A percentile compares a stretch with the other conserved stretches of the same genome.
These are phyloP conservation scores for Exophiala viscosa DNA, from an alignment of 2,329 filamentous ascomycete species.

Conservation along the genomic window DNA sequence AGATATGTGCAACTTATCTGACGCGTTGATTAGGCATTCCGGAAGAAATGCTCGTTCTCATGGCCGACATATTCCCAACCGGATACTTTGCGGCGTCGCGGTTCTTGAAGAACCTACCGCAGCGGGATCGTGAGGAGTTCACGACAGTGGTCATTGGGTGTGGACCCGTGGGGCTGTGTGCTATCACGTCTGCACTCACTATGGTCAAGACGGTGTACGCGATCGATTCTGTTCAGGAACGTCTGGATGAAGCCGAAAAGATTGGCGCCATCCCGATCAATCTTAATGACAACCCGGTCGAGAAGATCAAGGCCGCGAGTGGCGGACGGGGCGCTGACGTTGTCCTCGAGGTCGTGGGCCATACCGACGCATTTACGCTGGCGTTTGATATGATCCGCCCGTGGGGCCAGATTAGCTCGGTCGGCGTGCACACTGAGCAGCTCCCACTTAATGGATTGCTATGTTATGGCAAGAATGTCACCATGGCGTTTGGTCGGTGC, in stretches of 20 bases:
- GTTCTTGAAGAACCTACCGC: slow-evolving; percentile 27
- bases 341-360: slow-evolving; percentile 28
- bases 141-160: slow-evolving; percentile 62
- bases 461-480: slow-evolving; percentile 30
- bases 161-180: slow-evolving; percentile 63
- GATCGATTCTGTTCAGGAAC: slow-evolving; percentile 60
- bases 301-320: slow-evolving; percentile 58
- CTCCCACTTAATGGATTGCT: slow-evolving; percentile 22
- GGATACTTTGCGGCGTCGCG: slow-evolving; percentile 28
- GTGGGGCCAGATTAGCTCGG: slow-evolving; percentile 27
- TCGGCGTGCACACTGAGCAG: slow-evolving; percentile 29
- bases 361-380: slow-evolving; percentile 27
- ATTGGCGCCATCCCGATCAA: slow-evolving; percentile 61
- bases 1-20: too few relatives aligned
- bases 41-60: slow-evolving; percentile 33
- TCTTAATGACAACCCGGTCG: slow-evolving; percentile 55
- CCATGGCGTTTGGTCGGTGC: slow-evolving; percentile 28
- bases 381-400: slow-evolving; percentile 29
- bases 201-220: slow-evolving; percentile 61
- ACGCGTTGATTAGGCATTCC: slow-evolving; percentile 26
- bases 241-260: slow-evolving; percentile 56
- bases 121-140: slow-evolving; percentile 26
- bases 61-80: slow-evolving; percentile 32
- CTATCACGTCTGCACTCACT: slow-evolving; percentile 61
- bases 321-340: slow-evolving; percentile 67